Evolutionary conservation across 2,329 filamentous ascomycete genomes (phyloP).

Genomic region (Ophiostoma himal-ulmi): DNA sequence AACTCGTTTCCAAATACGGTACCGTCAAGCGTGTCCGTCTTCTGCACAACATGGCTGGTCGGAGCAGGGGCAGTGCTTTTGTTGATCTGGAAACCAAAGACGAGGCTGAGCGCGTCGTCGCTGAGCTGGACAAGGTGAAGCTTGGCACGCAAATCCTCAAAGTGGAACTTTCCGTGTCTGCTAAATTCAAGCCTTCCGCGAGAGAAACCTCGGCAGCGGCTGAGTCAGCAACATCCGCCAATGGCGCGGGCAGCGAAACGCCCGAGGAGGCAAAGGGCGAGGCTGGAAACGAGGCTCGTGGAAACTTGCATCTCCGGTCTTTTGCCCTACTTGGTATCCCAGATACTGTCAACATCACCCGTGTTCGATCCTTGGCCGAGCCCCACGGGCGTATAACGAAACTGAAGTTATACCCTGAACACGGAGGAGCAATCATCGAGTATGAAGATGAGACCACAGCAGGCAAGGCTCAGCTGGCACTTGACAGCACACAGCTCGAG

Average conservation of each 20-base stretch:
- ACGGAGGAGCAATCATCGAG: conserved; percentile 81
- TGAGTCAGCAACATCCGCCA: conserved; percentile 31
- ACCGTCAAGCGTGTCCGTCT: conserved; percentile 67
- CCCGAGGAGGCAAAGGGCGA: conserved; percentile 33
- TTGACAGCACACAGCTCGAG: conserved; percentile 52
- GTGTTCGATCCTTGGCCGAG: conserved; percentile 67
- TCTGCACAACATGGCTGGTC: conserved; percentile 60
- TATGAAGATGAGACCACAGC: conserved; percentile 64
- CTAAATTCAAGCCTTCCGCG: conserved; percentile 52
- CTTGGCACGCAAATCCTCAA: conserved; percentile 62
- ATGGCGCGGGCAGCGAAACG: conserved; percentile 36
- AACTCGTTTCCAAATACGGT: conserved; percentile 70
- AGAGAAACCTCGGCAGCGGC: conserved; percentile 35
- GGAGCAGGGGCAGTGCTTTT: conserved; percentile 72
- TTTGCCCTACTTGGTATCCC: conserved; percentile 79
- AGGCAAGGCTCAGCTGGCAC: conserved; percentile 61
- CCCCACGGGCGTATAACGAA: conserved; percentile 63
- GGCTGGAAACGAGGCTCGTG: conserved; percentile 23
- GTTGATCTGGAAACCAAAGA: conserved; percentile 68
- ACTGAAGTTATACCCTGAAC: conserved; percentile 71
- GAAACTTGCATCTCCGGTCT: conserved; percentile 40
- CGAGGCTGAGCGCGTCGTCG: conserved; percentile 59
- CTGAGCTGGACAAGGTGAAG: conserved; percentile 64
- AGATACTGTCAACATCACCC: conserved; percentile 85
- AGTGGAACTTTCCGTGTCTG: conserved; percentile 55